Evolutionary conservation across 2,329 filamentous ascomycete genomes (phyloP).

Genomic region (Apiospora marii): DNA sequence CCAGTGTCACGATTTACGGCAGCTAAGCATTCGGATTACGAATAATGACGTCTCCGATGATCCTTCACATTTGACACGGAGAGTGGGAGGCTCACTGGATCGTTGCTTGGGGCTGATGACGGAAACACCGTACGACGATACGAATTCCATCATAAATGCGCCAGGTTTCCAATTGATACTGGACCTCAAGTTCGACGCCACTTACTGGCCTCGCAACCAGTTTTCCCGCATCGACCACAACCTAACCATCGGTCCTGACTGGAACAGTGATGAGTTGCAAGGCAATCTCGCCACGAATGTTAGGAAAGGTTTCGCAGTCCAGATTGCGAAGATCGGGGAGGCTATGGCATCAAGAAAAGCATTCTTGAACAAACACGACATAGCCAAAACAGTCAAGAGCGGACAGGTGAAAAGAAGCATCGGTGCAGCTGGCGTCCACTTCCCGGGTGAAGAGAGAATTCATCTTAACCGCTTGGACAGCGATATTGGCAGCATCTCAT

Average conservation of each 20-base stretch:
- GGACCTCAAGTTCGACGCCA: too few species aligned
- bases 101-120: too few species aligned
- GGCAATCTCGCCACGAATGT: not conserved
- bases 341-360: not conserved
- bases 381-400: not conserved
- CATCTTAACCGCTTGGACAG: not conserved
- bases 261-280: not conserved
- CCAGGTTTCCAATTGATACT: too few species aligned
- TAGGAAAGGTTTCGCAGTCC: not conserved
- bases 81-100: too few species aligned
- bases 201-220: too few species aligned
- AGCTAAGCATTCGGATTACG: too few species aligned
- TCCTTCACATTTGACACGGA: too few species aligned
- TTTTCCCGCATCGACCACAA: too few species aligned
- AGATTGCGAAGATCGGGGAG: not conserved
- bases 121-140: too few species aligned
- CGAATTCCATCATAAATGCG: too few species aligned
- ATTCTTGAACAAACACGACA: not conserved
- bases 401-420: not conserved
- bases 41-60: too few species aligned
- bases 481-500: not conserved
- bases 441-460: not conserved
- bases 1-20: not conserved
- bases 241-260: not conserved
- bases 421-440: not conserved